Conservation (phyloP, 768 basidiomycete species). For the Pulveroboletus sp. region DNA sequence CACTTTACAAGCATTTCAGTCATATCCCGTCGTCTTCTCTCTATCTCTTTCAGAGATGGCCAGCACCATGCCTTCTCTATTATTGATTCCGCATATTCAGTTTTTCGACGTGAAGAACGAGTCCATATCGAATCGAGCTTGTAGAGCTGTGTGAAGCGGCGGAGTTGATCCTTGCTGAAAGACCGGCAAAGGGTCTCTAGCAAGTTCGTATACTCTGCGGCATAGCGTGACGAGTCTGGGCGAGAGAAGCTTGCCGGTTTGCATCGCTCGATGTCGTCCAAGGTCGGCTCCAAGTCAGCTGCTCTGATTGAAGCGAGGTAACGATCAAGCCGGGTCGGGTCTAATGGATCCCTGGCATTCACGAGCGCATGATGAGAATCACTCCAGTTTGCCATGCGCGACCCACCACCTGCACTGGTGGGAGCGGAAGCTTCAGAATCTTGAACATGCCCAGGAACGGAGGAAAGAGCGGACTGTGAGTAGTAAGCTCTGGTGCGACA, state of each 20-base stretch:
- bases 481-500: slow-evolving; percentile 19
- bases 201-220: slow-evolving; percentile 49
- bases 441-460: slow-evolving; percentile 4
- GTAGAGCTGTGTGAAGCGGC: slow-evolving; percentile 48
- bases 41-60: slow-evolving; percentile 54
- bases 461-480: slow-evolving; percentile 23
- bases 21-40: slow-evolving; percentile 45
- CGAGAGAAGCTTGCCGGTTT: slow-evolving; percentile 41
- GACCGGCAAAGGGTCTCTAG: slow-evolving; percentile 52
- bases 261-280: slow-evolving; percentile 60
- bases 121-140: slow-evolving; percentile 36
- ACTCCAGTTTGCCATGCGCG: slow-evolving; percentile 1
- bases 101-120: slow-evolving; percentile 36
- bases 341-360: slow-evolving; percentile 29
- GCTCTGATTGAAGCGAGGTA: slow-evolving; percentile 54
- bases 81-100: slow-evolving; percentile 44
- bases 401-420: background rate
- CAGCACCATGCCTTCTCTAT: slow-evolving; percentile 67
- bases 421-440: slow-evolving; percentile 7
- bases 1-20: slow-evolving; percentile 46
- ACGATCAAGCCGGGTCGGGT: slow-evolving; percentile 46
- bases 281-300: slow-evolving; percentile 44
- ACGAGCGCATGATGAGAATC: slow-evolving; percentile 1
- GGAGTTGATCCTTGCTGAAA: slow-evolving; percentile 62
- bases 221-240: slow-evolving; percentile 45